Evolutionary conservation across 495 filamentous ascomycete species (phyloP).

Genomic region (Wilcoxina mikolae): DNA sequence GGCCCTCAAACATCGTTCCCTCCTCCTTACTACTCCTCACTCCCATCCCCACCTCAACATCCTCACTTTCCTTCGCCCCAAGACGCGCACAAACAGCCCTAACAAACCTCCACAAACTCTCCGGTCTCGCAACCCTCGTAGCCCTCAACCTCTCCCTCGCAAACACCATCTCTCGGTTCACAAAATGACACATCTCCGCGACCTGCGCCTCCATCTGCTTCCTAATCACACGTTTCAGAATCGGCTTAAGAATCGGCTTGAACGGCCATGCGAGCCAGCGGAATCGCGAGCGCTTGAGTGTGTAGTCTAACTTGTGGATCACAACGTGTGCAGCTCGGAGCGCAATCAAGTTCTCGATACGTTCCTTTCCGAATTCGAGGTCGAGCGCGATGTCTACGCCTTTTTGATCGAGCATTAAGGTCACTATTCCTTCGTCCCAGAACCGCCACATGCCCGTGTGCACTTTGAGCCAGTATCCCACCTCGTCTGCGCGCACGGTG

Average conservation of each 20-base stretch:
- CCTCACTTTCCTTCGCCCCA: constrained; percentile 52
- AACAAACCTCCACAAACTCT: constrained; percentile 64
- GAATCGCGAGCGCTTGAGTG: constrained; percentile 57
- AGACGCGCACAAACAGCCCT: constrained; percentile 58
- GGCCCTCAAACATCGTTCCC: constrained; percentile 51
- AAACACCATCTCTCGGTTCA: constrained; percentile 74
- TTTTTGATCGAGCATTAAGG: constrained; percentile 66
- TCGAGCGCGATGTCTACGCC: constrained; percentile 78
- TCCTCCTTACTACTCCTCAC: constrained; percentile 32
- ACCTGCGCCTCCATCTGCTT: constrained; percentile 60
- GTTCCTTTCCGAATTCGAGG: constrained; percentile 59
- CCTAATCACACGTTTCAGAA: constrained; percentile 67
- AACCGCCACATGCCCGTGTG: constrained; percentile 57
- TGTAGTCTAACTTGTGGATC: constrained; percentile 77
- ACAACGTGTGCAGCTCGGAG: constrained; percentile 59
- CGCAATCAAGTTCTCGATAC: constrained; percentile 64
- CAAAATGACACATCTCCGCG: constrained; percentile 48
- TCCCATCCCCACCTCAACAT: constrained; percentile 56
- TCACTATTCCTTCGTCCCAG: constrained; percentile 68
- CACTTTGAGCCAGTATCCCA: constrained; percentile 62
- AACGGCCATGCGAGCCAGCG: constrained; percentile 64
- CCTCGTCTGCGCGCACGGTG: constrained; percentile 64
- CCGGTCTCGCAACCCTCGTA: constrained; percentile 64
- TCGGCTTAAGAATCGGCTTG: constrained; percentile 67
- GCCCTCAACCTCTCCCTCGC: constrained; percentile 76